A percentile compares a stretch with the other conserved stretches of the same genome.
Conservation (phyloP, 352 stramenopile species). For the Detonula confervacea region DNA sequence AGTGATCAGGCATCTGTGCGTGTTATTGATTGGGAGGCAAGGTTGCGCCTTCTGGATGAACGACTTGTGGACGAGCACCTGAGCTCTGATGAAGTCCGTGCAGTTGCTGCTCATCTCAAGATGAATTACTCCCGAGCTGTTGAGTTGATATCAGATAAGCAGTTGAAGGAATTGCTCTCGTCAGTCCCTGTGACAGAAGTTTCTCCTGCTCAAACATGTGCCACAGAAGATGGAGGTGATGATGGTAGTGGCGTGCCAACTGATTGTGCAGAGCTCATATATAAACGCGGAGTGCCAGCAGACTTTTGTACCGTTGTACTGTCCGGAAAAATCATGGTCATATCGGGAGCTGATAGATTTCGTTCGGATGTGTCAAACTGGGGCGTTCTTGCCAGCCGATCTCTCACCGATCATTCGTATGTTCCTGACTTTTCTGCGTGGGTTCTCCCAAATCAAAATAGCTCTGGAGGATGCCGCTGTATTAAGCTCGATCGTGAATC, state of each 20-base stretch:
- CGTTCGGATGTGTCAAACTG: constrained; percentile 83
- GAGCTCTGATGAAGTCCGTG: constrained; percentile 74
- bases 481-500: constrained; percentile 50
- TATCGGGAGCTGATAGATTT: constrained; percentile 84
- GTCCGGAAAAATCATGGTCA: constrained; percentile 79
- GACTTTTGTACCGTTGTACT: constrained; percentile 83
- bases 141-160: constrained; percentile 68
- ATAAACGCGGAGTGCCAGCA: constrained; percentile 66
- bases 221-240: constrained; percentile 18
- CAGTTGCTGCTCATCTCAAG: constrained; percentile 79
- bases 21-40: constrained; percentile 76
- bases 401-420: constrained; percentile 71
- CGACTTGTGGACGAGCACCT: constrained; percentile 82
- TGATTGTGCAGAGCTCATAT: constrained; percentile 70
- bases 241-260: constrained; percentile 46
- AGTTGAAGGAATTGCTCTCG: constrained; percentile 68
- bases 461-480: constrained; percentile 38
- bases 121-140: constrained; percentile 74
- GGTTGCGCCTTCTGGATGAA: constrained; percentile 80
- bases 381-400: constrained; percentile 74
- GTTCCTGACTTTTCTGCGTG: constrained; percentile 84
- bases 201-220: constrained; percentile 50
- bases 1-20: constrained; percentile 4
- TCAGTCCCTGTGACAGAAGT: constrained; percentile 68
- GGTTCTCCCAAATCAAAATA: constrained; percentile 47